Conservation (phyloP, 768 basidiomycete genomes). For the Lentinula guzmanii region DNA sequence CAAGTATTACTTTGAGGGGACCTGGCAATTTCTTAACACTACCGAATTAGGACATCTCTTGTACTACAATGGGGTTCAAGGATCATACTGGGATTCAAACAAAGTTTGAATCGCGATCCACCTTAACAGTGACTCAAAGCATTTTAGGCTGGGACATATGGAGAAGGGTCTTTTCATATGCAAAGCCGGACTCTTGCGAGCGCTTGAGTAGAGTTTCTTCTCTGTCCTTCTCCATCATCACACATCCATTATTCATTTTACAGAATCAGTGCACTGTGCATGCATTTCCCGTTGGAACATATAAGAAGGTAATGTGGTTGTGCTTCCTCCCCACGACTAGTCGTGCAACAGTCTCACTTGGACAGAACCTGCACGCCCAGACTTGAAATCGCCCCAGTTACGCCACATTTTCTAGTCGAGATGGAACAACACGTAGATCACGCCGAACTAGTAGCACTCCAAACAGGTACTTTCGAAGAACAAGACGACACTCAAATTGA, state of each 20-base stretch:
- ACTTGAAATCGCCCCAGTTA: not conserved
- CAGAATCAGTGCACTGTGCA: not conserved
- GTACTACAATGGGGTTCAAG: not conserved
- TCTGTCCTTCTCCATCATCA: not conserved
- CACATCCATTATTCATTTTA: not conserved
- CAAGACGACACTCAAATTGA: slow-evolving; percentile 3
- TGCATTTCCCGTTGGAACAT: not conserved
- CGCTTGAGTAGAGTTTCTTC: not conserved
- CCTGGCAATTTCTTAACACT: not conserved
- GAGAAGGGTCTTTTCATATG: not conserved
- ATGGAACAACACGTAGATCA: not conserved
- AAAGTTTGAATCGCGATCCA: not conserved
- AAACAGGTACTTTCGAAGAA: not conserved
- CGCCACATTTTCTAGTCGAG: not conserved
- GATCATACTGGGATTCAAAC: not conserved
- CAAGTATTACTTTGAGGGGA: not conserved
- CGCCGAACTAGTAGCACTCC: not conserved
- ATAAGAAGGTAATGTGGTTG: not conserved
- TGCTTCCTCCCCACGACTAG: not conserved
- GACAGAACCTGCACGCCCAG: not conserved
- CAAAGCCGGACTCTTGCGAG: not conserved
- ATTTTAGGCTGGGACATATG: not conserved
- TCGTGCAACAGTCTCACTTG: not conserved
- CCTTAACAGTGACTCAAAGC: not conserved
- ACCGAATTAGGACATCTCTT: not conserved